Base-by-base conservation (phyloP, 345 rosid genomes). In the Boechera divaricarpa region DNA sequence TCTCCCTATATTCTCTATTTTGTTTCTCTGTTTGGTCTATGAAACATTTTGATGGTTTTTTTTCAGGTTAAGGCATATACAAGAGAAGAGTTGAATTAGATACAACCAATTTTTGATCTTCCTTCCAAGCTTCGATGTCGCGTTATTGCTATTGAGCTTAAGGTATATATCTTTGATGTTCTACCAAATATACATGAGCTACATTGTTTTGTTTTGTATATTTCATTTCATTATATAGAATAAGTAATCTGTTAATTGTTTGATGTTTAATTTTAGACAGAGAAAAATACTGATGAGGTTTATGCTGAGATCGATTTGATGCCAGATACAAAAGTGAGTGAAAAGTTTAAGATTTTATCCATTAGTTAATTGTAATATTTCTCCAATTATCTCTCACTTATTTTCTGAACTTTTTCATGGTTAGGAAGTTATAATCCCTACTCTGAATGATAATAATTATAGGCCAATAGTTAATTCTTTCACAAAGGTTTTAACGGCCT, bases 261-360 rank as follows among this genome's bases (percentile, higher is more conserved):
- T 5, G 5, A 5, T 72, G 1, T 54, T 24, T 44, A 1, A 41
- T 81, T 69, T 36, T 72, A 91, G 97, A 87, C 82, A 1, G 90
- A 87, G 65, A 61, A 67, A 10, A 60, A 71, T n/a, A 87, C 89
- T 4, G 87, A 91, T 63, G 87, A 88, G 58, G 85, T 85, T 8
- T 87, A 73, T 81, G 90, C 91, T 0, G 77, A 82, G 49, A 62
- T 90, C 38, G 48, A 61, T 35, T 74, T 91, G 75, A 21, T 84
- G 44, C 90, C 97, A 3, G 77, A 57, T 73, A 26, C 69, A 74
- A 52, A 75, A 83, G 93, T 88, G 47, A 63, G 87, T n/a, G 84
- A 85, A 0, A 87, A 82, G 2, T 63, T 54, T 4, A 39, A 39
- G 3, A 1, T 3, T 39, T 44, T 44, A 44, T 67, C 82, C 10